phyloP scores from a whole-genome alignment of 768 basidiomycete genomes.

The Calocera viscosa region DNA sequence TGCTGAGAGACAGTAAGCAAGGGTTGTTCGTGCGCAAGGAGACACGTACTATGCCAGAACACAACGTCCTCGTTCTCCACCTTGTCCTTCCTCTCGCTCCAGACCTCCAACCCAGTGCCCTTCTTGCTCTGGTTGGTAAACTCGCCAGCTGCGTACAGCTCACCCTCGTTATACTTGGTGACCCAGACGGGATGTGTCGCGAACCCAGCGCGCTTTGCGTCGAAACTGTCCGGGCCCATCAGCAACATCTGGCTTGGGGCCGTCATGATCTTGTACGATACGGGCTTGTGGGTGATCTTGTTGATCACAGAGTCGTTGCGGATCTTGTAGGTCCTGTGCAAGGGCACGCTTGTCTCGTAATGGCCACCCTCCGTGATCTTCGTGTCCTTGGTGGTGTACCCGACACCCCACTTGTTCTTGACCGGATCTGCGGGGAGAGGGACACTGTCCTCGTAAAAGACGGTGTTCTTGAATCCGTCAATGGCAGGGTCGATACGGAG shows the following conservation, averaged over 20 bases:
- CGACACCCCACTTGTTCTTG: slow-evolving; percentile 11
- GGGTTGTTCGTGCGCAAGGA: not conserved
- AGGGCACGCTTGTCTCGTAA: slow-evolving; percentile 6
- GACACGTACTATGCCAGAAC: slow-evolving; percentile 19
- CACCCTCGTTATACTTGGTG: slow-evolving; percentile 20
- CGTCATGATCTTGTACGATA: slow-evolving; percentile 23
- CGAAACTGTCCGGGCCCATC: slow-evolving; percentile 17
- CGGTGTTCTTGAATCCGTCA: slow-evolving; percentile 10
- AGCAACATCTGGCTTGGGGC: slow-evolving; percentile 21
- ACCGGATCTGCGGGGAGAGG: slow-evolving; percentile 6
- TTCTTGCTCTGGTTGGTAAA: slow-evolving; percentile 22
- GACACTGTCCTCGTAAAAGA: slow-evolving; percentile 12
- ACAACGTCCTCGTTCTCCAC: slow-evolving; percentile 21
- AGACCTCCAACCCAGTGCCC: slow-evolving; percentile 19
- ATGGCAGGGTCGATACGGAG: slow-evolving; percentile 16
- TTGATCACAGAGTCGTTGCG: slow-evolving; percentile 22
- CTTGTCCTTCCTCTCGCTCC: slow-evolving; percentile 21
- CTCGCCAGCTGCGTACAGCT: slow-evolving; percentile 21
- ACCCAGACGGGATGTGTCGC: slow-evolving; percentile 21
- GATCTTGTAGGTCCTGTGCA: slow-evolving; percentile 13
- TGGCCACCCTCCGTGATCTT: not conserved
- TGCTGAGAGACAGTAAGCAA: not conserved
- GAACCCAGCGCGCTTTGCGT: slow-evolving; percentile 20
- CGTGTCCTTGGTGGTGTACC: slow-evolving; percentile 9
- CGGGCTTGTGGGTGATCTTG: slow-evolving; percentile 18